Percentiles rank a stretch among this genome's conserved stretches.
Conservation (phyloP, 192 early-diverging fungal genomes). For the Tieghemiomyces parasiticus region DNA sequence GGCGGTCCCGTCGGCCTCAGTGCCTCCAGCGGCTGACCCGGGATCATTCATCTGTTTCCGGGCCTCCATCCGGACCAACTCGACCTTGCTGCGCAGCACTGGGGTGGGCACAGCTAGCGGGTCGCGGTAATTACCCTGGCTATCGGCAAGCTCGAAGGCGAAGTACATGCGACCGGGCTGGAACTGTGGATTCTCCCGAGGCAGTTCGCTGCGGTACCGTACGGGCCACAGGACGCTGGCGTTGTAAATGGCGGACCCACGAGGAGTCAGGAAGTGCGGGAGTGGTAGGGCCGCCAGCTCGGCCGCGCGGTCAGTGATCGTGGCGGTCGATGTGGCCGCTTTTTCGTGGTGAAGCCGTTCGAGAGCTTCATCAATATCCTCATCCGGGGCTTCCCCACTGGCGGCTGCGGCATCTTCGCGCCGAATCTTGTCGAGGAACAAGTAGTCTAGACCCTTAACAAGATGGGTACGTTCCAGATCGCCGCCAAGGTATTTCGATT, state of each 20-base stretch:
- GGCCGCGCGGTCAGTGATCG: not conserved
- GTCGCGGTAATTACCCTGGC: slow-evolving; percentile 25
- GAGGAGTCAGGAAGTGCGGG: slow-evolving; percentile 21
- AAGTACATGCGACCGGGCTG: slow-evolving; percentile 61
- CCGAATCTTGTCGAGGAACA: slow-evolving; percentile 58
- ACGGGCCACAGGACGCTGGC: slow-evolving; percentile 19
- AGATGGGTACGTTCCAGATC: slow-evolving; percentile 77
- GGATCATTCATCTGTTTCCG: slow-evolving; percentile 10
- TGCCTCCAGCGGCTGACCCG: slow-evolving; percentile 12
- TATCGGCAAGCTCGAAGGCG: slow-evolving; percentile 42
- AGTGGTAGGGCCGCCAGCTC: slow-evolving; percentile 5
- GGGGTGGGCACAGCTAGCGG: slow-evolving; percentile 50
- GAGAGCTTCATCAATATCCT: slow-evolving; percentile 15
- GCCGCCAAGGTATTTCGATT: slow-evolving; percentile 82
- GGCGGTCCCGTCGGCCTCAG: slow-evolving; percentile 19
- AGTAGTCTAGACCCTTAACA: slow-evolving; percentile 84
- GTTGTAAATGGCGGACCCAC: slow-evolving; percentile 31
- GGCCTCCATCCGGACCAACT: slow-evolving; percentile 23
- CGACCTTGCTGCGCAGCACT: slow-evolving; percentile 60
- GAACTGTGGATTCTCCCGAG: slow-evolving; percentile 52
- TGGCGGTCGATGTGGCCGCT: not conserved
- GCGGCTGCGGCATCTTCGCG: slow-evolving; percentile 24
- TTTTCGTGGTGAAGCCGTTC: slow-evolving; percentile 15
- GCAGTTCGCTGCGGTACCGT: slow-evolving; percentile 19
- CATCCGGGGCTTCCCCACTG: slow-evolving; percentile 29